Base-by-base conservation (phyloP, 768 basidiomycete species). In the Calocera viscosa region DNA sequence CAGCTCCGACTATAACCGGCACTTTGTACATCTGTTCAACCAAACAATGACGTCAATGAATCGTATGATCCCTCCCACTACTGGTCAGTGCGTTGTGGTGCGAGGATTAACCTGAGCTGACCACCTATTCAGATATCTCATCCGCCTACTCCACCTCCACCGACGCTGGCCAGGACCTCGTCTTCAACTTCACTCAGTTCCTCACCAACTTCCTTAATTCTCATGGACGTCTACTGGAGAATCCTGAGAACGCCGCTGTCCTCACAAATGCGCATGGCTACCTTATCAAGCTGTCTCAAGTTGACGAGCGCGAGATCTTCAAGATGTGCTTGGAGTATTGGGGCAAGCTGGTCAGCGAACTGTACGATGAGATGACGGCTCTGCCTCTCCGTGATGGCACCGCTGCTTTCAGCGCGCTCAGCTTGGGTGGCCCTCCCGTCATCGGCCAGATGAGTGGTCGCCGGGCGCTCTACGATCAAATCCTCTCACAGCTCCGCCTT, bases 321-420 rank as follows among this genome's bases (percentile, higher is more conserved):
- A 99, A 99, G 79, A 96, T 99, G 73, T 96, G 95, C 71, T 78
- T 98, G 73, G 96, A 98, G 74, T 99, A 98, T 78, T 99, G 96
- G 92, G 76, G 86, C 66, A 94, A 94, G 76, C 86, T 99, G 30
- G 95, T 99, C 16, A 86, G 92, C 1, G 95, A 96, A 74, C 82
- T 99, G 22, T 98, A 99, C 74, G 95, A 97, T 69, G 96, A 99
- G 80, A 89, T 96, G 64, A 94, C 96, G 75, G 88, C 86, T 68
- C 75, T 96, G 22, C 93, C 94, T 1, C 53, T 60, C 5, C 53
- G 53, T 30, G 53, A 60, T 32, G 53, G 53, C 53, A 91, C 71
- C 87, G 91, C 63, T 84, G 93, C 68, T 74, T 82, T 97, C 72
- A 94, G 97, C 87, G 89, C 89, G 49, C 78, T 98, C 67, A 94